A percentile compares a stretch with the other conserved stretches of the same genome.
Evolutionary conservation across 768 basidiomycete genomes (phyloP).

Genomic region (Termitomyces sp.): DNA sequence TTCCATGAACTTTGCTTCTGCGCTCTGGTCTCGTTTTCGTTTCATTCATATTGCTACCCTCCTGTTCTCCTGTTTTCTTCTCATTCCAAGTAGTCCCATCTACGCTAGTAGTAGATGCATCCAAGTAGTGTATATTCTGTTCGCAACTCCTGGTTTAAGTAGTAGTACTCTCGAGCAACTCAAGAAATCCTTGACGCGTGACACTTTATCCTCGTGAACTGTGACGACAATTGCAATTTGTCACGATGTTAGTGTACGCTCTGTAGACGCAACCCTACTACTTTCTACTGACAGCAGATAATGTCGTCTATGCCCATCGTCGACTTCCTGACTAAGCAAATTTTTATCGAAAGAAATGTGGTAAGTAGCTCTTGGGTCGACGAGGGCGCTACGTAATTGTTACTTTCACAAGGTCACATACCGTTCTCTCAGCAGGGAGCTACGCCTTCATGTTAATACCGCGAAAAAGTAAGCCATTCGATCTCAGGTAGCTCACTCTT

Average conservation of each 20-base stretch:
- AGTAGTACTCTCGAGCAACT: not conserved
- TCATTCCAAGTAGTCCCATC: not conserved
- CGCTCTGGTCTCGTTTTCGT: conserved; percentile 2
- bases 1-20: conserved; percentile 9
- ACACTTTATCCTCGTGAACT: conserved; percentile 13
- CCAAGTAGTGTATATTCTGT: not conserved
- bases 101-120: conserved; percentile 1
- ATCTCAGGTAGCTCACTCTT: not conserved
- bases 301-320: conserved; percentile 44
- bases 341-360: conserved; percentile 50
- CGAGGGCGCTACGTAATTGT: not conserved
- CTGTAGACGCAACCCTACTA: too few relatives aligned
- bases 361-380: conserved; percentile 26
- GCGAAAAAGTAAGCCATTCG: conserved; percentile 69
- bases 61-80: not conserved
- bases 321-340: conserved; percentile 50
- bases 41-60: not conserved
- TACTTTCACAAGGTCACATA: conserved; percentile 65
- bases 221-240: not conserved
- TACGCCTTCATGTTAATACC: conserved; percentile 70
- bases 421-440: conserved; percentile 69
- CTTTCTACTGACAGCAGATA: not conserved
- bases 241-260: not conserved
- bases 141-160: not conserved
- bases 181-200: conserved; percentile 9